A percentile compares a stretch with the other conserved stretches of the same genome.
These are phyloP conservation scores for Arthroderma sp. DNA, from an alignment of 2,329 filamentous ascomycete species.

Conservation along the genomic window DNA sequence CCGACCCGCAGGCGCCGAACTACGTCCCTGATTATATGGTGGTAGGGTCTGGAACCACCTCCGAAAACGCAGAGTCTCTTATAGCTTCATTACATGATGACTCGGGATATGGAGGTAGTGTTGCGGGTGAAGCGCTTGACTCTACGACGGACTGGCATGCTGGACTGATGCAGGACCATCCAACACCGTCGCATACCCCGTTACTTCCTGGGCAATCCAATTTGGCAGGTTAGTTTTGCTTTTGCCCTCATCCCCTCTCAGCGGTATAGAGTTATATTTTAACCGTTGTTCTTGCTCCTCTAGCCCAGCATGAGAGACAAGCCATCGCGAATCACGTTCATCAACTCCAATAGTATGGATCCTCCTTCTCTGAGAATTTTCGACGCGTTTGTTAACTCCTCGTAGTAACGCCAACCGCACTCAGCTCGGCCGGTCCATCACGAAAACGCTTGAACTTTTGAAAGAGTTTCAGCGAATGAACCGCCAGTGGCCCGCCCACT, in stretches of 20 bases:
- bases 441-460: constrained; percentile 69
- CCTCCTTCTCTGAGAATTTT: background rate
- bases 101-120: constrained; percentile 81
- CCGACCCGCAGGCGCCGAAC: constrained; percentile 3
- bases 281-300: constrained; percentile 12
- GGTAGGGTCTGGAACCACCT: constrained; percentile 68
- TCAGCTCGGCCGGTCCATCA: constrained; percentile 76
- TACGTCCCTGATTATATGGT: constrained; percentile 63
- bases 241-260: background rate
- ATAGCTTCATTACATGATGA: constrained; percentile 74
- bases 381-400: constrained; percentile 10
- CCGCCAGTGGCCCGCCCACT: constrained; percentile 81
- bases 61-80: constrained; percentile 66
- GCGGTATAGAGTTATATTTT: background rate
- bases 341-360: constrained; percentile 64
- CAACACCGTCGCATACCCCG: constrained; percentile 43
- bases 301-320: constrained; percentile 50
- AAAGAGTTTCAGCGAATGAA: constrained; percentile 81
- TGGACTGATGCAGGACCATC: constrained; percentile 43
- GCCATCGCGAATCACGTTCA: constrained; percentile 71
- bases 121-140: constrained; percentile 41
- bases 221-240: constrained; percentile 24
- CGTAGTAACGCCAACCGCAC: constrained; percentile 69
- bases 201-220: constrained; percentile 36
- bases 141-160: constrained; percentile 40